Evolutionary conservation across 164 flowering plant genomes (phyloP).

Genomic region (Tetracentron sinense): DNA sequence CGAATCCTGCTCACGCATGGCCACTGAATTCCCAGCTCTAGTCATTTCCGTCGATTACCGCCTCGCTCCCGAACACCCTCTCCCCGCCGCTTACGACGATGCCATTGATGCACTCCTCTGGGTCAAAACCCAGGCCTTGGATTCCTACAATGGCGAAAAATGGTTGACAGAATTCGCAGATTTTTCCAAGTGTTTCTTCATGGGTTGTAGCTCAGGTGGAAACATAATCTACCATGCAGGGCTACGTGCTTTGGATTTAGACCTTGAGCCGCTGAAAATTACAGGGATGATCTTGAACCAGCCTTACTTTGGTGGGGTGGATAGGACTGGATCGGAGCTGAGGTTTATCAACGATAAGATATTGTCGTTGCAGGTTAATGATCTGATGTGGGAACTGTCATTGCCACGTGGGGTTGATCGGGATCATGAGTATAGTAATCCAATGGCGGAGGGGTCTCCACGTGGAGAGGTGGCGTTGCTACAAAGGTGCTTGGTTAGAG

Average conservation of each 20-base stretch:
- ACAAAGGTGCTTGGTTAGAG: too few relatives aligned
- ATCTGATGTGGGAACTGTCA: conserved; percentile 36
- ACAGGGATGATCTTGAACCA: conserved; percentile 34
- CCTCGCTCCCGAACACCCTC: conserved; percentile 68
- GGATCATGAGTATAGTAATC: conserved; percentile 37
- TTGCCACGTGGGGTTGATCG: conserved; percentile 36
- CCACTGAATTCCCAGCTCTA: conserved; percentile 32
- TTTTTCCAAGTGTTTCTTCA: conserved; percentile 16
- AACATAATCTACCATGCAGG: conserved; percentile 26
- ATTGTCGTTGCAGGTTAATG: conserved; percentile 19
- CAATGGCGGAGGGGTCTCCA: conserved; percentile 5
- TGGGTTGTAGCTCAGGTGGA: conserved; percentile 30
- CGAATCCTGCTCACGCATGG: conserved; percentile 31
- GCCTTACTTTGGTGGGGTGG: conserved; percentile 30
- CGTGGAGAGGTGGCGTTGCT: conserved; percentile 24
- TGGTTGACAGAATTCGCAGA: conserved; percentile 23
- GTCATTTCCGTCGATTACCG: conserved; percentile 60
- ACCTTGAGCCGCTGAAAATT: conserved; percentile 29
- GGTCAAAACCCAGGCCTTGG: conserved; percentile 21
- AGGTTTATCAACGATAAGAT: conserved; percentile 17
- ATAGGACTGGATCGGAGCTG: conserved; percentile 30
- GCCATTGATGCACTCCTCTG: conserved; percentile 49
- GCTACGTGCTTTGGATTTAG: conserved; percentile 7
- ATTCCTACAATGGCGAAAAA: conserved; percentile 5
- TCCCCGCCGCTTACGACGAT: conserved; percentile 66